phyloP scores from a whole-genome alignment of 306 rosid species.

The Lithocarpus polystachyus region DNA sequence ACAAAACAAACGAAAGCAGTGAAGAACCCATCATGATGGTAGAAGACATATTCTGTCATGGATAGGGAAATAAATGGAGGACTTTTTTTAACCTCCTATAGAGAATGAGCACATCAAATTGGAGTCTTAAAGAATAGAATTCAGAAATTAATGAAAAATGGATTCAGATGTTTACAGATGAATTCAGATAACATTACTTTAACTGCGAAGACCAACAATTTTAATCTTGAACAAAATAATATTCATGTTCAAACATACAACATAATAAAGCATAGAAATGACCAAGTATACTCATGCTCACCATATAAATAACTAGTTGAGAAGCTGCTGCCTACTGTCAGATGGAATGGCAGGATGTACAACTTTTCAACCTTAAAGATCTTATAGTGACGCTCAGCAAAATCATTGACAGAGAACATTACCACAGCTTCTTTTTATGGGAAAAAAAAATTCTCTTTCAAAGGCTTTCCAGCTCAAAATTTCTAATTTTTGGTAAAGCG shows the following conservation, averaged over 20 bases:
- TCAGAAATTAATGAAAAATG: neutral
- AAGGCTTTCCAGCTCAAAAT: constrained; percentile 36
- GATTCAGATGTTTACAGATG: neutral
- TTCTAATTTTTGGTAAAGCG: constrained; percentile 29
- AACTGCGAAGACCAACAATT: neutral
- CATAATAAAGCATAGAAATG: neutral
- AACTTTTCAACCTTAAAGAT: constrained; percentile 24
- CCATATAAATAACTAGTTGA: constrained; percentile 24
- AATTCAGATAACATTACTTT: neutral
- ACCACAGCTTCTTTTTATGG: neutral
- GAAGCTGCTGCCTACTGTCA: constrained; percentile 28
- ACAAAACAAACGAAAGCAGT: neutral
- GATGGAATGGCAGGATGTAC: constrained; percentile 30
- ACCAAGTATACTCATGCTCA: constrained; percentile 24
- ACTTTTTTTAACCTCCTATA: neutral
- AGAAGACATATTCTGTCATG: neutral
- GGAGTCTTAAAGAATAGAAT: neutral
- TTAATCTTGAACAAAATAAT: neutral
- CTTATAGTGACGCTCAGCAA: constrained; percentile 18
- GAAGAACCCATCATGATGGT: neutral
- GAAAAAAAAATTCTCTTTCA: neutral
- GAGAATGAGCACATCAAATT: neutral
- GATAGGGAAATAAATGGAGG: neutral
- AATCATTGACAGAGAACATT: neutral
- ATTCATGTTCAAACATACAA: neutral